Base-by-base conservation (phyloP, 2,329 filamentous ascomycete genomes). In the Pseudocercospora pini-densiflorae region DNA sequence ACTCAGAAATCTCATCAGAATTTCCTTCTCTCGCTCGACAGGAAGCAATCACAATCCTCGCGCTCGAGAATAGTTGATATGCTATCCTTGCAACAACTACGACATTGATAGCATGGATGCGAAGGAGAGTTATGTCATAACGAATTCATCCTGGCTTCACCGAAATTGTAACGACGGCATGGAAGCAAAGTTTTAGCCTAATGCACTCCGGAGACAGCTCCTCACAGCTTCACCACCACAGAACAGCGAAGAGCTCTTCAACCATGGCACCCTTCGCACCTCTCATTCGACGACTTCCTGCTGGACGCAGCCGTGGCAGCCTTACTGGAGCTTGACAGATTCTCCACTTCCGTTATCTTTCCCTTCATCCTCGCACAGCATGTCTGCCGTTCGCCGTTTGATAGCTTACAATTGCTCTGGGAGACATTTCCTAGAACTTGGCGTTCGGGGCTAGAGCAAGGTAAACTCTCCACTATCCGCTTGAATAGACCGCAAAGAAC, bases 161-260 rank as follows among this genome's bases (percentile, higher is more conserved):
- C 55, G 55, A 58, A 43, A 58, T 58, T 58, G 29, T 36, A 58
- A 24, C 55, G 55, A 43, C 55, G 55, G 31, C 14, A 58, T 19
- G 31, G 16, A 58, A 58, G 40, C 55, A 58, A n/a, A 58, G 55
- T 58, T 58, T 19, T 27, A 10, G 19, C 24, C 55, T 40, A 36
- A 58, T 58, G 55, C 55, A 58, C 55, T 23, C 27, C 55, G 55
- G 55, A 58, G 55, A 58, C 29, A 36, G 55, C 29, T 58, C 55
- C 51, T 55, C 51, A n/a, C 27, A 31, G 51, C 51, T 55, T 33
- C 51, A 29, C 40, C 27, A 27, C 36, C n/a, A 45, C n/a, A 8
- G 40, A 27, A 29, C 31, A 23, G 2, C 21, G 21, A 43, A 19
- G 31, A 59, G 31, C 29, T 24, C 21, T 40, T 36, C 29, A 14